Percentiles rank a stretch among this genome's conserved stretches.
Conservation (phyloP, 31 red algal genomes). For the Odonthalia washingtoniensis region DNA sequence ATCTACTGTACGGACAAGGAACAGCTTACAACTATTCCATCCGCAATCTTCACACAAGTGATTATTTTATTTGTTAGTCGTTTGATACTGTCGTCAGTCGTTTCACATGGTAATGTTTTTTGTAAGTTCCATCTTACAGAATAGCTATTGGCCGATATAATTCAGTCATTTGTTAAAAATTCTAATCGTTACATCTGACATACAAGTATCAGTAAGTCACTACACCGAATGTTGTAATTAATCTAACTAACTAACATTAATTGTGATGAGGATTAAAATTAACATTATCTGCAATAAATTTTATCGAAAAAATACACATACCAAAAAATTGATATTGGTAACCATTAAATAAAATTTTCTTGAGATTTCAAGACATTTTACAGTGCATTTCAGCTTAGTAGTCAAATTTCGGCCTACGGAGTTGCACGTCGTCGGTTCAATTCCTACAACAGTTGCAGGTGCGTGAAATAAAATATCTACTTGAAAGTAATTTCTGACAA, state of each 20-base stretch:
- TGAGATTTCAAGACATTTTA: neutral
- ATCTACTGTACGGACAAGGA: too few relatives aligned
- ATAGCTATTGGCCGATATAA: too few relatives aligned
- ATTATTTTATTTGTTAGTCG: too few relatives aligned
- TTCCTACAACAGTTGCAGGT: neutral
- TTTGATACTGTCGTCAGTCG: too few relatives aligned
- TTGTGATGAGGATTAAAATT: neutral
- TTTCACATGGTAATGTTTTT: too few relatives aligned
- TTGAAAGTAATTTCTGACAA: too few relatives aligned
- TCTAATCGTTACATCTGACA: too few relatives aligned
- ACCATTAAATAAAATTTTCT: neutral
- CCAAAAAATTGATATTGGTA: neutral
- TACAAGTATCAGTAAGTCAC: too few relatives aligned
- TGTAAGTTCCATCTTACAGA: too few relatives aligned
- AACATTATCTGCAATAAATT: neutral
- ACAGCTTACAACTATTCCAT: too few relatives aligned
- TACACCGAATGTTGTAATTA: neutral
- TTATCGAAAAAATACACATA: neutral
- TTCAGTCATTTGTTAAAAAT: too few relatives aligned
- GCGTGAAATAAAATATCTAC: neutral
- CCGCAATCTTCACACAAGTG: too few relatives aligned
- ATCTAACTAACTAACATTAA: neutral
- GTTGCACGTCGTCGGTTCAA: neutral
- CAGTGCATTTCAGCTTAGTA: neutral
- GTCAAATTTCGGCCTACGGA: neutral